These are phyloP conservation scores for Phytophthora pluvialis DNA, from an alignment of 352 stramenopile genomes.

Conservation along the genomic window DNA sequence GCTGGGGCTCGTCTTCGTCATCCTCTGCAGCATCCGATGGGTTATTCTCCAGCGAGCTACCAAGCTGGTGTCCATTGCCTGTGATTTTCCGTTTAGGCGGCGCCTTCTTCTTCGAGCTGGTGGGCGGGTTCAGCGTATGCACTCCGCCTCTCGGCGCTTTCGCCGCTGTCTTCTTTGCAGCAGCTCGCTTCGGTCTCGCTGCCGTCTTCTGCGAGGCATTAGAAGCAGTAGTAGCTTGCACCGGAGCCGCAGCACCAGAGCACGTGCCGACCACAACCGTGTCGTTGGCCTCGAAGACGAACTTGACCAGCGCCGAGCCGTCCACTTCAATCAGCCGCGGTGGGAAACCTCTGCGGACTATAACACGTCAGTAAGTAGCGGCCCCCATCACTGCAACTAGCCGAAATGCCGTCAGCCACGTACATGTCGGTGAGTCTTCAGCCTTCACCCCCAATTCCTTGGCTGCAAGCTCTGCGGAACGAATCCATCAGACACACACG, in stretches of 20 bases:
- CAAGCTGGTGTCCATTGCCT: constrained; percentile 60
- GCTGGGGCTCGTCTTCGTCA: constrained; percentile 32
- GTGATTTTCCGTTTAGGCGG: constrained; percentile 51
- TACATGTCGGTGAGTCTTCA: constrained; percentile 59
- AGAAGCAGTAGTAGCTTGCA: constrained; percentile 19
- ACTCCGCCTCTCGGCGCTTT: constrained; percentile 42
- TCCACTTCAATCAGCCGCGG: constrained; percentile 51
- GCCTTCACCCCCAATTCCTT: constrained; percentile 52
- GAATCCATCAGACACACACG: constrained; percentile 6
- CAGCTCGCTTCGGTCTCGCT: constrained; percentile 20
- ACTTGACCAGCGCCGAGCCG: constrained; percentile 46
- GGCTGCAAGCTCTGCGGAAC: constrained; percentile 43
- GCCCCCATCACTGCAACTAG: background rate
- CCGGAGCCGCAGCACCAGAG: constrained; percentile 8
- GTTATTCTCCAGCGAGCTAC: constrained; percentile 49
- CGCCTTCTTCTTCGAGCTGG: constrained; percentile 25
- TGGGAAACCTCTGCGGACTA: constrained; percentile 78
- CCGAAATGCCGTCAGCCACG: constrained; percentile 8
- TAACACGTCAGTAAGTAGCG: constrained; percentile 2
- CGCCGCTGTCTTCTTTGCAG: constrained; percentile 28
- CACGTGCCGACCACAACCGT: constrained; percentile 62
- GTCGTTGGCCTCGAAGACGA: constrained; percentile 68
- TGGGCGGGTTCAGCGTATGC: constrained; percentile 52
- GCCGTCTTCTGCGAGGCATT: constrained; percentile 11
- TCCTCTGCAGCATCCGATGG: constrained; percentile 13